phyloP scores from a whole-genome alignment of 192 early-diverging fungal genomes.

The Thamnidium elegans region DNA sequence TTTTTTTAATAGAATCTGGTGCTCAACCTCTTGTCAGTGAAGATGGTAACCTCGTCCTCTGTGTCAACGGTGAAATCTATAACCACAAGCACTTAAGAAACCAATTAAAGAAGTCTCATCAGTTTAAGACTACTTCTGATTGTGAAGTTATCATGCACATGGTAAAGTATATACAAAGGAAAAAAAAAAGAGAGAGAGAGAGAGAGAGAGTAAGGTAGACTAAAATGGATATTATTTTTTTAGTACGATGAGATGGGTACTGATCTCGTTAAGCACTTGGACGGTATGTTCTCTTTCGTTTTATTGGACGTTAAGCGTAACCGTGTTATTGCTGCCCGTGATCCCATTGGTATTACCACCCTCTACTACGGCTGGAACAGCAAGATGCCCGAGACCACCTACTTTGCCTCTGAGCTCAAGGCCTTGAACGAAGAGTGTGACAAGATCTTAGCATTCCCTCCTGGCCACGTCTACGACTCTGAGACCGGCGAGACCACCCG shows the following conservation, averaged over 20 bases:
- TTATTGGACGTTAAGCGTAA: slow-evolving; percentile 83
- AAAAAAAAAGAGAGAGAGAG: slow-evolving; percentile 10
- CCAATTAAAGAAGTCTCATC: slow-evolving; percentile 63
- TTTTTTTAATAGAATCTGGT: slow-evolving; percentile 71
- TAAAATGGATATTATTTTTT: neutral
- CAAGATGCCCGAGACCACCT: slow-evolving; percentile 81
- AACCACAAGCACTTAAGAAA: slow-evolving; percentile 88
- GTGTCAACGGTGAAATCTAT: slow-evolving; percentile 99
- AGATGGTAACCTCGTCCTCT: slow-evolving; percentile 82
- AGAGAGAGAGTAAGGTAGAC: neutral
- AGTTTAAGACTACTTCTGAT: slow-evolving; percentile 96
- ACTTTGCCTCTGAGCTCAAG: slow-evolving; percentile 95
- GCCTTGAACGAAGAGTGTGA: slow-evolving; percentile 96
- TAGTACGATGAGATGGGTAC: slow-evolving; percentile 85
- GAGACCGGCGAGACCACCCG: slow-evolving; percentile 71
- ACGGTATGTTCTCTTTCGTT: slow-evolving; percentile 97
- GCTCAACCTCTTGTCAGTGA: slow-evolving; percentile 94
- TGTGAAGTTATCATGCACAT: slow-evolving; percentile 95
- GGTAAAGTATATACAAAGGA: slow-evolving; percentile 46
- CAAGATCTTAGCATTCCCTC: slow-evolving; percentile 95
- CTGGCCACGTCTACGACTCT: slow-evolving; percentile 89
- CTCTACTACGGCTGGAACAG: slow-evolving; percentile 90
- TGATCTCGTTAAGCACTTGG: slow-evolving; percentile 78
- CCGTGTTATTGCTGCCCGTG: slow-evolving; percentile 85
- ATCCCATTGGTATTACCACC: slow-evolving; percentile 97